Evolutionary conservation across 2,329 filamentous ascomycete species (phyloP), one percentile per base, ranked within the genome.

Genomic region (Thelonectria discophora): DNA sequence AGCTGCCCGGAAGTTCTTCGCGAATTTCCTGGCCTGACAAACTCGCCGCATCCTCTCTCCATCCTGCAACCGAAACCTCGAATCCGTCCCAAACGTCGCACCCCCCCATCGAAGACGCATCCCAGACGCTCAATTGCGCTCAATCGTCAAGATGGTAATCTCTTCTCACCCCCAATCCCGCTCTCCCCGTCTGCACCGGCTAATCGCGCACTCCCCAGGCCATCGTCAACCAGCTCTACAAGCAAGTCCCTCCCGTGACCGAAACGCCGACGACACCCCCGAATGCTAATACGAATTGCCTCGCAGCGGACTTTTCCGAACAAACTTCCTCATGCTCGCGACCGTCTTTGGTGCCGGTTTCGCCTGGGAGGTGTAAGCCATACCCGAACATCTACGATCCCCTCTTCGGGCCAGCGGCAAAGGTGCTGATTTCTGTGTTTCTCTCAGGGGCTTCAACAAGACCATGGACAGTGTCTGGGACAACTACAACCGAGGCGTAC

Each of bases 391-490:
- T 20, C 49, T 39, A 52, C 46, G 49, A 55, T 50, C 37, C 17
- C 34, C 40, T 24, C 60, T 42, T 48, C 63, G 57, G 58, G 64
- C 59, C 52, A 67, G 58, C 58, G 63, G 69, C 21, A 24, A 43
- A 37, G 54, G 64, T 67, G 58, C 76, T 81, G 73, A 80, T 69
- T 6, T 65, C 68, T 51, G 58, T 49, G 7, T 30, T 7, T 74
- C 74, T 56, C 13, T 34, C 17, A 98, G 95, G 78, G 87, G 85
- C 73, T 98, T 92, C 80, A 93, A 98, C 81, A 86, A 86, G 61
- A 80, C 82, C 74, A 91, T 94, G 80, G 91, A 97, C 81, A 90
- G 84, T 78, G 75, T 97, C 78, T 99, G 95, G 95, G 93, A 99
- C 79, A 85, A 80, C 77, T 80, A 94, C 78, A 99, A 99, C 88